Base-by-base conservation (phyloP, 805 yeast genomes). In the Jamesozyma piceae region DNA sequence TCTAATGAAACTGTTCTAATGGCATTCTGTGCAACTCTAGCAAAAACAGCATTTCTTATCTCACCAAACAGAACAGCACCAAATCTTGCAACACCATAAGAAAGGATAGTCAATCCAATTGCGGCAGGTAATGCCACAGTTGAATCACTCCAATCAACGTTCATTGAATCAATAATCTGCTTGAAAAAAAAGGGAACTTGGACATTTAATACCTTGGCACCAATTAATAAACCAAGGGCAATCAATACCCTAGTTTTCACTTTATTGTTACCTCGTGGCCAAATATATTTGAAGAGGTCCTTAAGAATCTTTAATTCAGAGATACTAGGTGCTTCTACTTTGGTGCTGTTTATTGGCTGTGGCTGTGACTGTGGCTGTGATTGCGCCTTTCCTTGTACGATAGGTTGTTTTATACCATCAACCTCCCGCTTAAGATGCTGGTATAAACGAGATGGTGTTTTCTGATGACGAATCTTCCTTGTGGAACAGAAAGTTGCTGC, bases 151-250 rank as follows among this genome's bases (percentile, higher is more conserved):
- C 95, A 86, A 53, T 88, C 95, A 21, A 89, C 73, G 58, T 90
- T 92, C 97, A 90, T 89, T 11, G 79, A 76, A 65, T 92, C 97
- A 37, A 92, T 79, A 40, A 87, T 90, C 26, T 76, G 72, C 52
- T 84, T 92, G 73, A 92, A 92, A 63, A 78, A 89, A 58, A 92
- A 88, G 0, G 98, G 98, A 5, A 92, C 98, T 61, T 92, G 95
- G 4, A 92, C 95, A 60, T 89, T 92, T 30, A 92, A 68, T 5
- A 92, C 58, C 60, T 92, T 92, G 17, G 97, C 82, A 0, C 79
- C 78, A 3, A 92, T 74, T 45, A 92, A 70, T 44, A 92, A 67
- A 0, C 78, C 52, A 15, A 92, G 59, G 0, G 97, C 97, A 5
- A 83, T 49, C 0, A 82, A 64, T 1, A 92, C 97, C 37, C 98